Conservation (phyloP, 768 basidiomycete genomes). For the Serendipita vermifera region DNA sequence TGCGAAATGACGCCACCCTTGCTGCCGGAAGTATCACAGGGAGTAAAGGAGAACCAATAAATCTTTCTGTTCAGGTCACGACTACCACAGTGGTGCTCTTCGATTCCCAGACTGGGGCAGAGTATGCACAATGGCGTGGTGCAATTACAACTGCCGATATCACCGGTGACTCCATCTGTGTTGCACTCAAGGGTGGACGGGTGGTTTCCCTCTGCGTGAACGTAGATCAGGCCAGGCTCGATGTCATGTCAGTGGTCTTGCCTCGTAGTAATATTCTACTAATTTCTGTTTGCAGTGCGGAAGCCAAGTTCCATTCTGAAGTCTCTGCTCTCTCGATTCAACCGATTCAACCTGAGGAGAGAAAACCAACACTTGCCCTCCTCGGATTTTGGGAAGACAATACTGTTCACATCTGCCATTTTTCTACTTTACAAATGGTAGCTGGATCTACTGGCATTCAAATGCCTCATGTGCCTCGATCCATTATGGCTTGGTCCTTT, state of each 20-base stretch:
- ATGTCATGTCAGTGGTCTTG: conserved; percentile 25
- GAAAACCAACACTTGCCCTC: conserved; percentile 37
- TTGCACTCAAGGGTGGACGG: conserved; percentile 44
- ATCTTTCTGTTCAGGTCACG: conserved; percentile 64
- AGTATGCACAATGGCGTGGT: conserved; percentile 14
- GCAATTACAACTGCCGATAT: conserved; percentile 57
- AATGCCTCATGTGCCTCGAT: conserved; percentile 35
- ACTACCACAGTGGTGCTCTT: conserved; percentile 40
- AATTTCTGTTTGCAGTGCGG: neutral
- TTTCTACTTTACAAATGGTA: conserved; percentile 21
- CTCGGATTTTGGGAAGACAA: conserved; percentile 72
- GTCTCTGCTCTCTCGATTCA: conserved; percentile 60
- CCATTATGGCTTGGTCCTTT: conserved; percentile 47
- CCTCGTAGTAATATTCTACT: neutral
- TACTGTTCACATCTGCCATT: conserved; percentile 41
- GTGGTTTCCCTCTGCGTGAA: conserved; percentile 40
- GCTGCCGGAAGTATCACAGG: conserved; percentile 42
- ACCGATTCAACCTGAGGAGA: conserved; percentile 36
- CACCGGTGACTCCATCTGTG: conserved; percentile 52
- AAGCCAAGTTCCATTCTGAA: conserved; percentile 25
- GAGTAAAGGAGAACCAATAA: conserved; percentile 26
- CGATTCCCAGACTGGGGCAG: conserved; percentile 29
- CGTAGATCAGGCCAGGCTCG: conserved; percentile 18
- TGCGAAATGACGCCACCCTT: conserved; percentile 41
- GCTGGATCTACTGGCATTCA: conserved; percentile 15